A percentile compares a stretch with the other conserved stretches of the same genome.
These are phyloP conservation scores for Kluyveromyces lactis DNA, from an alignment of 805 yeast genomes.

Conservation along the genomic window DNA sequence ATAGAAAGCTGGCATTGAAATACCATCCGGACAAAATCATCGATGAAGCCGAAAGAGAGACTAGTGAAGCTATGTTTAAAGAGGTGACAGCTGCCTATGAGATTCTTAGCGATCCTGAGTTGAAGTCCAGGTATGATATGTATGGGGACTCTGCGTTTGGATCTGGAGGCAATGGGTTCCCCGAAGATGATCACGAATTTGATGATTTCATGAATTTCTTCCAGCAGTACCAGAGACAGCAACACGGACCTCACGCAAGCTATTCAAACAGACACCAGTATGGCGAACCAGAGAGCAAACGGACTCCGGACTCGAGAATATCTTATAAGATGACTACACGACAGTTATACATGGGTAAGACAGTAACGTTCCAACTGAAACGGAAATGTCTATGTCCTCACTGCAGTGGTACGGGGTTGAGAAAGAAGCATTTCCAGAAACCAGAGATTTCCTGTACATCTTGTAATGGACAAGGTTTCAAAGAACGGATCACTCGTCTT, in stretches of 20 bases:
- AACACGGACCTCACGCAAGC: neutral
- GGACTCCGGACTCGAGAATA: conserved; percentile 61
- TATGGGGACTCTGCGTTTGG: conserved; percentile 39
- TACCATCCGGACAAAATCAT: conserved; percentile 87
- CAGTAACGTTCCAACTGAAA: conserved; percentile 61
- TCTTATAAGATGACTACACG: conserved; percentile 58
- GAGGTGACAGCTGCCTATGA: conserved; percentile 84
- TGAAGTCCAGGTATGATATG: conserved; percentile 49
- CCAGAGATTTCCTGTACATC: conserved; percentile 46
- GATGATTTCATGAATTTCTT: conserved; percentile 75
- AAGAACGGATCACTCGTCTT: conserved; percentile 50
- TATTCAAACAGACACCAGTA: conserved; percentile 1
- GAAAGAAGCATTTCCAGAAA: conserved; percentile 19
- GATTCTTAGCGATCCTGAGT: conserved; percentile 60
- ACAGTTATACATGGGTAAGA: conserved; percentile 75
- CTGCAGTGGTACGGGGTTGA: conserved; percentile 73
- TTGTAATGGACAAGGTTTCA: conserved; percentile 69
- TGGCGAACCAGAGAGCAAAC: conserved; percentile 15
- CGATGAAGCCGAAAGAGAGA: conserved; percentile 44
- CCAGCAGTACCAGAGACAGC: conserved; percentile 6
- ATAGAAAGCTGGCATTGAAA: conserved; percentile 70
- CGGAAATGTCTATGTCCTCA: conserved; percentile 63
- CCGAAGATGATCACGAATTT: conserved; percentile 44
- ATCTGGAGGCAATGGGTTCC: conserved; percentile 14
- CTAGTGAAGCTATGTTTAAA: conserved; percentile 73